Base-by-base conservation (phyloP, 176 grass and related monocot genomes). In the Puya raimondii region DNA sequence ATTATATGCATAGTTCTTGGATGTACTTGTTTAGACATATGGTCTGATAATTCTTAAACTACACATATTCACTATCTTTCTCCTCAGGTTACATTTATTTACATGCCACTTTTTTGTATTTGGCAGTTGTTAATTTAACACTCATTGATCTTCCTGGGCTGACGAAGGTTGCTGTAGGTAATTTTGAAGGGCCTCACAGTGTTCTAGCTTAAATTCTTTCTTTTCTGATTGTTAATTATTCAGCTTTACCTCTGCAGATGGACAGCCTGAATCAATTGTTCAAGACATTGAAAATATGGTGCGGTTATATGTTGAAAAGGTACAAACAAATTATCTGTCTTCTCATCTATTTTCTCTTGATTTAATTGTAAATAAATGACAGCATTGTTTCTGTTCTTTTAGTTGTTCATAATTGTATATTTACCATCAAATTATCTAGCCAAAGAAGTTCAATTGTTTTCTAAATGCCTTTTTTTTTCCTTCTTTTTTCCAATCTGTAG, bases 201-300 rank as follows among this genome's bases (percentile, higher is more conserved):
- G 14, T 80, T 80, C 79, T 68, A 47, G 23, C 51, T 72, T 9
- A 15, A 49, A 59, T 23, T 56, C 53, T n/a, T 77, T 53, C 14
- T 61, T 63, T 77, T 14, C 64, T 16, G 69, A 11, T 70, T 48
- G 2, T 50, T 82, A 68, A 22, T 23, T 69, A 49, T 23, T 69
- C 14, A 23, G 25, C 70, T 66, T 74, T 79, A 78, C 63, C 21
- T 53, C 22, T 68, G 68, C 77, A 99, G 94, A 99, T 82, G 94
- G 94, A 48, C 94, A 99, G 51, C n/a, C 75, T 14, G 95, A 99
- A 48, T 88, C 90, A 78, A 99, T 99, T 80, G 95, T 91, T 54
- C 80, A 82, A 86, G 95, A 99, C 86, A 99, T 99, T 84, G 95
- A 99, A 86, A 93, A 94, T 73, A 99, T 99, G 95, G 95, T 99